Base-by-base conservation (phyloP, 2,329 filamentous ascomycete genomes). In the Decorospora gaudefroyi region DNA sequence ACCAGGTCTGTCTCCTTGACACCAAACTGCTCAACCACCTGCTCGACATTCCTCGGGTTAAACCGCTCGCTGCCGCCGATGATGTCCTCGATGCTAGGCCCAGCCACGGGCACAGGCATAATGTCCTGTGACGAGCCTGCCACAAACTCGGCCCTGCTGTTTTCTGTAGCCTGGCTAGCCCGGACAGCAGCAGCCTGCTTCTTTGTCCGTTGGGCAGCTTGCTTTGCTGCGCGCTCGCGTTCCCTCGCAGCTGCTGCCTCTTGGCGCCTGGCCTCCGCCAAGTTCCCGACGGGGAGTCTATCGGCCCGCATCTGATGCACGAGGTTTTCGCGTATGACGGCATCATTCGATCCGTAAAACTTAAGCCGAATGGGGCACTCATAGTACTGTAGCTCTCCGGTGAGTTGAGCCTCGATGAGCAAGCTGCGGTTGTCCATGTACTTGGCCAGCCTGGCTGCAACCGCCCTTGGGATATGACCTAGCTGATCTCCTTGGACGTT, bases 401-500 rank as follows among this genome's bases (percentile, higher is more conserved):
- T 82, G 31, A 95, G 77, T 11, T 80, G 72, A 1, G 82, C 88
- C 65, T 95, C 90, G 5, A 91, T 65, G 1, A 80, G 63, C 6
- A 93, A 72, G 78, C 78, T 38, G 16, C 60, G 53, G 23, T 61
- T 57, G 37, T 71, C 69, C 63, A 95, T 77, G 62, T 88, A 90
- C 2, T 78, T 80, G 0, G 88, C 83, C 39, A 96, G 72, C 67
- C 87, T 92, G n/a, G 76, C 72, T 1, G 84, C 88, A 15, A 89
- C 62, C 1, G 71, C 75, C 9, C 82, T 76, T 5, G 87, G 86
- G 27, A 95, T 75, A 68, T 95, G 89, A 1, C 90, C 90, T 57
- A 95, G 88, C 60, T 95, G 89, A 6, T 70, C 67, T 11, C 82
- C 80, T 61, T 87, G 79, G 10, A 91, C 87, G 66, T 93, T 95